These are phyloP conservation scores for Clonostachys chloroleuca DNA, from an alignment of 2,329 filamentous ascomycete genomes.

Conservation along the genomic window DNA sequence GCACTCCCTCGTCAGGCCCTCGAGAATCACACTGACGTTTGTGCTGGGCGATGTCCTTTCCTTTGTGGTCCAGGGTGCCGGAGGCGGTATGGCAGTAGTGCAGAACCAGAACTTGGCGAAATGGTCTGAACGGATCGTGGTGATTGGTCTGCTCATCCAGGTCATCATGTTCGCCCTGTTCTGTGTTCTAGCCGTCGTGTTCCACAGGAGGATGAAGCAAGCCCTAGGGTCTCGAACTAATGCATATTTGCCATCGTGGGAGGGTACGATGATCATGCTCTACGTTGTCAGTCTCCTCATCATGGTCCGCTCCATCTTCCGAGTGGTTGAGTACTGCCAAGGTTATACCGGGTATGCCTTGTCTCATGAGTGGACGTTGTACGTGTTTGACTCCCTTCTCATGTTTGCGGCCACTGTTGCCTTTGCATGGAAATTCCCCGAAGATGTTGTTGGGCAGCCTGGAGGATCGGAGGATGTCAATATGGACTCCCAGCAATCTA, in stretches of 20 bases:
- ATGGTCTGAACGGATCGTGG: conserved; percentile 44
- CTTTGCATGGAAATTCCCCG: conserved; percentile 1
- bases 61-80: conserved; percentile 40
- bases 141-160: conserved; percentile 52
- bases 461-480: no score
- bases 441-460: no score
- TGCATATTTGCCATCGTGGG: conserved; percentile 19
- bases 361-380: conserved; percentile 32
- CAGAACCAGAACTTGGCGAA: conserved; percentile 10
- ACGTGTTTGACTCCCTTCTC: conserved; percentile 30
- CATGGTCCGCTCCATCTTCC: conserved; percentile 35
- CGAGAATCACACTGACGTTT: conserved; percentile 43
- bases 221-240: conserved; percentile 9
- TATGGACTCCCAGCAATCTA: no score
- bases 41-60: conserved; percentile 44
- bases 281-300: conserved; percentile 32
- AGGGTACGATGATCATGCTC: conserved; percentile 23
- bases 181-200: conserved; percentile 37
- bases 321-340: conserved; percentile 41
- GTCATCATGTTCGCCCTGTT: conserved; percentile 54
- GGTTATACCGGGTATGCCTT: conserved; percentile 33
- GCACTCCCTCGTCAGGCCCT: conserved; percentile 13
- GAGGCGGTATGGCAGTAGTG: conserved; percentile 22
- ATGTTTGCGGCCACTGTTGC: conserved; percentile 13
- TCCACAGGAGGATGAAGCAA: conserved; percentile 31